Conservation (phyloP, 805 yeast genomes). For the Spathaspora arborariae region DNA sequence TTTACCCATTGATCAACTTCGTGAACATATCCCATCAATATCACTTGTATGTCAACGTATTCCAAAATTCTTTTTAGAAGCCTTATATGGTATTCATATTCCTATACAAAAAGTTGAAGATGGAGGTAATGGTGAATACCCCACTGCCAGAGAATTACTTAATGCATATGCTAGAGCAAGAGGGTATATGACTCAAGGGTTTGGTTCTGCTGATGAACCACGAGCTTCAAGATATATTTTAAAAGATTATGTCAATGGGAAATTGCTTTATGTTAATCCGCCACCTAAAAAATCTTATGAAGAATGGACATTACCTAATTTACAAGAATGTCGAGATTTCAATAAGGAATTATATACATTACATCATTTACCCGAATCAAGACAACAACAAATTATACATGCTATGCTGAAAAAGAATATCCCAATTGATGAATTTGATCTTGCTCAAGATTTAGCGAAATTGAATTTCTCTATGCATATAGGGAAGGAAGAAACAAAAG, state of each 20-base stretch:
- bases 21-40: conserved; percentile 88
- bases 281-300: conserved; percentile 59
- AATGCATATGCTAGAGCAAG: conserved; percentile 94
- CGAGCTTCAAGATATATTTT: conserved; percentile 89
- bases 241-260: conserved; percentile 94
- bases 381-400: conserved; percentile 64
- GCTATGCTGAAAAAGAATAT: conserved; percentile 62
- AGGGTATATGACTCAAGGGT: conserved; percentile 96
- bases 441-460: conserved; percentile 64
- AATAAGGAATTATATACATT: conserved; percentile 73
- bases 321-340: conserved; percentile 45
- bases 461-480: conserved; percentile 80
- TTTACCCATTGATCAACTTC: conserved; percentile 93
- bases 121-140: conserved; percentile 78
- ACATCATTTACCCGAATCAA: conserved; percentile 61
- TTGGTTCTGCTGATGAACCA: conserved; percentile 94
- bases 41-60: conserved; percentile 82
- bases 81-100: conserved; percentile 88
- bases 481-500: conserved; percentile 25
- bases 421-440: conserved; percentile 49
- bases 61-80: conserved; percentile 86
- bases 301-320: conserved; percentile 50
- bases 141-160: conserved; percentile 84
- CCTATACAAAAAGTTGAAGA: conserved; percentile 71
- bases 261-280: conserved; percentile 76